These are phyloP conservation scores for Gossypium stocksii DNA, from an alignment of 345 rosid species.

Conservation along the genomic window DNA sequence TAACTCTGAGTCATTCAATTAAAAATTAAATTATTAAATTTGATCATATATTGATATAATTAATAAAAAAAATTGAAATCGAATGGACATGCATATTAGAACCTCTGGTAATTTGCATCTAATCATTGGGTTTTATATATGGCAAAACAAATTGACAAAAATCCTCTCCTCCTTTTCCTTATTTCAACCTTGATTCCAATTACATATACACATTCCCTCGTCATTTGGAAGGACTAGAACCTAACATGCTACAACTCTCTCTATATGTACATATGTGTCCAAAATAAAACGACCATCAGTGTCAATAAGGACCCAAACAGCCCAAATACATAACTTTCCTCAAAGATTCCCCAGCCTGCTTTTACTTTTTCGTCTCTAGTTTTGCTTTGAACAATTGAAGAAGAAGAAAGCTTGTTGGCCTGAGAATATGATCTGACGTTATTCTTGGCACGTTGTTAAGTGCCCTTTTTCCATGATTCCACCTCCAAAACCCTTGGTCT, in stretches of 20 bases:
- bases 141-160: too few species aligned
- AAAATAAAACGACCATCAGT: background rate
- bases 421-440: constrained; percentile 36
- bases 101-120: too few species aligned
- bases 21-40: too few species aligned
- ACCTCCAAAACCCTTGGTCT: constrained; percentile 53
- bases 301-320: constrained; percentile 56
- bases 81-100: too few species aligned
- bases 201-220: background rate
- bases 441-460: constrained; percentile 42
- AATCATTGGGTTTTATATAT: too few species aligned
- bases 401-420: constrained; percentile 36
- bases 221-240: background rate
- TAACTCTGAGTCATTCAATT: too few species aligned
- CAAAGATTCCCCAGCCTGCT: constrained; percentile 39
- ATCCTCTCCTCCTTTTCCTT: too few species aligned
- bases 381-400: background rate
- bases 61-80: too few species aligned
- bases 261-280: background rate
- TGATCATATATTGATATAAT: too few species aligned
- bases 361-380: constrained; percentile 26
- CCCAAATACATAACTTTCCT: constrained; percentile 54
- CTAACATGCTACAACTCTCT: background rate
- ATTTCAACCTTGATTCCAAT: too few species aligned
- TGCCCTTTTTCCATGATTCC: constrained; percentile 41